phyloP scores from a whole-genome alignment of 192 early-diverging fungal species.

The Backusella mclennaniae region DNA sequence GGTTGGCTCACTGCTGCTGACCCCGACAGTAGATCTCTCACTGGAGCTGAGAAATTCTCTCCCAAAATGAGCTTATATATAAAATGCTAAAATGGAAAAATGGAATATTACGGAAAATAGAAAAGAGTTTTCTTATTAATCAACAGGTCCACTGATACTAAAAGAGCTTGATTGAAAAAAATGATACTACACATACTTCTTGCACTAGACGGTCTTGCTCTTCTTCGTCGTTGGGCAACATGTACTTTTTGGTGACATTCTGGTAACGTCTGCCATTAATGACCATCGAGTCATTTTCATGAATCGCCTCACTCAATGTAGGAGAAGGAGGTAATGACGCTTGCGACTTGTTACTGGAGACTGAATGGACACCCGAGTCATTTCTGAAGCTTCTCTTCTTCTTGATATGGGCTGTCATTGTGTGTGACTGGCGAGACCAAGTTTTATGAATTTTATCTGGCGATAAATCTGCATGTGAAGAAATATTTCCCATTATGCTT shows the following conservation, averaged over 20 bases:
- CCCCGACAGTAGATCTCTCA: constrained; percentile 14
- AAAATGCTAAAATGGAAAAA: constrained; percentile 6
- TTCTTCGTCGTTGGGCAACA: constrained; percentile 27
- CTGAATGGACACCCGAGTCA: neutral
- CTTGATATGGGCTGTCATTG: neutral
- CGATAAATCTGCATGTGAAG: neutral
- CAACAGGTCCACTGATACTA: neutral
- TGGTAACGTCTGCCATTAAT: constrained; percentile 14
- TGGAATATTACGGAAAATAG: neutral
- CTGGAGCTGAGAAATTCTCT: constrained; percentile 30
- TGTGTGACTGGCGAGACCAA: neutral
- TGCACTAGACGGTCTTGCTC: constrained; percentile 33
- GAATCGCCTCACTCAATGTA: neutral
- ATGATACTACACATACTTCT: constrained; percentile 5
- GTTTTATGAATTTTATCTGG: neutral
- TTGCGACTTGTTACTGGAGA: neutral
- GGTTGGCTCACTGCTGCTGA: neutral
- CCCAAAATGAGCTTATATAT: constrained; percentile 2
- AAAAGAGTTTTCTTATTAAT: neutral
- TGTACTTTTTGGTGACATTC: constrained; percentile 17
- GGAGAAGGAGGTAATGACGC: neutral
- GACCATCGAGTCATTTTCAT: neutral
- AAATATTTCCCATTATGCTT: neutral
- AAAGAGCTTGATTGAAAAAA: too few species aligned
- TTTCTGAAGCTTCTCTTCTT: neutral